Evolutionary conservation across 2,329 filamentous ascomycete genomes (phyloP).

Genomic region (Penicillium nordicum): DNA sequence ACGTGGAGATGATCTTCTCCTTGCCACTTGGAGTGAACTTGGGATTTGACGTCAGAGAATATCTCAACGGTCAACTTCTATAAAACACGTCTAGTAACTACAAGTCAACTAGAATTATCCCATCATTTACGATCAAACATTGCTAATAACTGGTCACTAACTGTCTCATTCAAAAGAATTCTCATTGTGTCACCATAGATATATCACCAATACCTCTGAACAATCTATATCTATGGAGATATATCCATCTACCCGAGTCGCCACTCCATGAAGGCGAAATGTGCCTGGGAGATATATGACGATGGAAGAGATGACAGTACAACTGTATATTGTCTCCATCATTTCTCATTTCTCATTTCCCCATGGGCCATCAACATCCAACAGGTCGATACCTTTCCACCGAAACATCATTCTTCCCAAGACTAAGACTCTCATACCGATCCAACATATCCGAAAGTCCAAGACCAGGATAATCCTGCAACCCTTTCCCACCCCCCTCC

Average conservation of each 20-base stretch:
- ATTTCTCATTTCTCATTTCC: background rate
- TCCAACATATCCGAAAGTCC: conserved; percentile 39
- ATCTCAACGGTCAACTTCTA: background rate
- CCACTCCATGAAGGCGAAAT: background rate
- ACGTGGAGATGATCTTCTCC: background rate
- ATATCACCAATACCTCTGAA: background rate
- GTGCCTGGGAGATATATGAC: background rate
- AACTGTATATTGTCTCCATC: background rate
- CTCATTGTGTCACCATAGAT: background rate
- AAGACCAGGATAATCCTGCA: conserved; percentile 29
- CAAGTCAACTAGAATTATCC: background rate
- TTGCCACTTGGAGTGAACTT: background rate
- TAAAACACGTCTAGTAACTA: background rate
- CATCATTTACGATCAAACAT: background rate
- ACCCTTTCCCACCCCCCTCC: conserved; percentile 6
- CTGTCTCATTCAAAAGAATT: background rate
- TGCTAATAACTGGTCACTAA: background rate
- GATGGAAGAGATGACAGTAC: background rate
- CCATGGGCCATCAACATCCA: background rate
- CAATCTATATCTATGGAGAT: background rate
- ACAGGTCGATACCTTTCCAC: conserved; percentile 17
- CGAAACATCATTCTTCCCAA: conserved; percentile 34
- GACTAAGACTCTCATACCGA: conserved; percentile 37
- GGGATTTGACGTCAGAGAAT: conserved; percentile 2
- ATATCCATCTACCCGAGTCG: background rate